Conservation (phyloP, 1,284 basidiomycete species). For the Fomitiporia mediterranea region DNA sequence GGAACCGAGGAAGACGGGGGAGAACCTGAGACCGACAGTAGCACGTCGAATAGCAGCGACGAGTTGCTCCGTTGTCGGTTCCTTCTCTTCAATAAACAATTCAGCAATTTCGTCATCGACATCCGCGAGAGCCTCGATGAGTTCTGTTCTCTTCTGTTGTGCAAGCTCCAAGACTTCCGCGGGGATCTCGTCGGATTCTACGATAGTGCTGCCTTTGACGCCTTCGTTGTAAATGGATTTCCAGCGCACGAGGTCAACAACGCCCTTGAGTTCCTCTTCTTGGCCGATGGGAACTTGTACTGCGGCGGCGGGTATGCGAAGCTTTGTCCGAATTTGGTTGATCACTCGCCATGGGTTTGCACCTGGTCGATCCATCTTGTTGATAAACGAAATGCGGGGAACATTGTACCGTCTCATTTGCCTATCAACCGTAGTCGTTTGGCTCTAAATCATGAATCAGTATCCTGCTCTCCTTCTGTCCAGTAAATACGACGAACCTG, state of each 20-base stretch:
- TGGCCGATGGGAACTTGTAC: conserved; percentile 95
- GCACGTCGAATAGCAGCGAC: conserved; percentile 84
- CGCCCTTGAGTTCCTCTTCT: conserved; percentile 85
- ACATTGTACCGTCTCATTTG: conserved; percentile 98
- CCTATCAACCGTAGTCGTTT: conserved; percentile 98
- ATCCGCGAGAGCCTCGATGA: conserved; percentile 94
- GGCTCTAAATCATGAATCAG: conserved; percentile 51
- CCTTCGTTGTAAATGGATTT: conserved; percentile 95
- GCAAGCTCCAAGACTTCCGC: conserved; percentile 68
- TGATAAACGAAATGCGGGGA: conserved; percentile 95
- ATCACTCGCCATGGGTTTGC: conserved; percentile 97
- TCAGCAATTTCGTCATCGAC: conserved; percentile 95
- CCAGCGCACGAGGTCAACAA: conserved; percentile 94
- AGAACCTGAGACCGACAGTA: conserved; percentile 87
- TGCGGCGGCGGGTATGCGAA: conserved; percentile 91
- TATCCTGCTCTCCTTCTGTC: not conserved
- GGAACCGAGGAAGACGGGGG: conserved; percentile 95
- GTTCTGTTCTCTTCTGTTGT: conserved; percentile 80
- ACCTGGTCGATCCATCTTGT: conserved; percentile 99
- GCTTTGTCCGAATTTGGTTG: conserved; percentile 87
- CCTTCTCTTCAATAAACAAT: conserved; percentile 83
- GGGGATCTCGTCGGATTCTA: conserved; percentile 90
- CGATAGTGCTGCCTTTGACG: conserved; percentile 85
- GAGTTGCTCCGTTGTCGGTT: conserved; percentile 71
- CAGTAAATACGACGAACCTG: conserved; percentile 48